Percentiles rank a stretch among this genome's conserved stretches.
These are phyloP conservation scores for Hypholoma sublateritium DNA, from an alignment of 768 basidiomycete species.

Conservation along the genomic window DNA sequence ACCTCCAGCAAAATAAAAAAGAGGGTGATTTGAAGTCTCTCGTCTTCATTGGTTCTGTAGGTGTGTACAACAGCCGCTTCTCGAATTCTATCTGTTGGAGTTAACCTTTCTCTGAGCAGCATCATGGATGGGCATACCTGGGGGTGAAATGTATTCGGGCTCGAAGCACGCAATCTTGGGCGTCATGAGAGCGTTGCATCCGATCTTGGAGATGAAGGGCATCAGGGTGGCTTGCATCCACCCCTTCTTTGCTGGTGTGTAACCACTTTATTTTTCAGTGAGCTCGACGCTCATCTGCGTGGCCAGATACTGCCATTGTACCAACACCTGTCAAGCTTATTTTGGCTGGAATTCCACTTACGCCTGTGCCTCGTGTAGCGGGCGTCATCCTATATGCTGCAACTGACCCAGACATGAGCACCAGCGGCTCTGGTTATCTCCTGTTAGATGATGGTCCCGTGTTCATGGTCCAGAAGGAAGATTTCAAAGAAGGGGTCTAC, in stretches of 20 bases:
- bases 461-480: conserved; percentile 44
- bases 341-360: conserved; percentile 49
- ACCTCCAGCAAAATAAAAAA: conserved; percentile 40
- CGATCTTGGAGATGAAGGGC: conserved; percentile 29
- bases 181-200: conserved; percentile 47
- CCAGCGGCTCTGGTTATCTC: conserved; percentile 47
- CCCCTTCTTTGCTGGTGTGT: conserved; percentile 53
- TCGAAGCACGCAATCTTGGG: conserved; percentile 58
- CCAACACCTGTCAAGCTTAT: conserved; percentile 36
- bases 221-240: conserved; percentile 49
- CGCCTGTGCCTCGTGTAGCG: conserved; percentile 46
- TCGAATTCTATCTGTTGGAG: background rate
- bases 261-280: background rate
- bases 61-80: conserved; percentile 23
- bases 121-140: conserved; percentile 47
- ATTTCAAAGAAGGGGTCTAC: conserved; percentile 52
- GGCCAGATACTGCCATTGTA: conserved; percentile 49
- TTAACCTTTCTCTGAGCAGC: conserved; percentile 28
- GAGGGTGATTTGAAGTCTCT: conserved; percentile 45
- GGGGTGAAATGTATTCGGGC: conserved; percentile 44
- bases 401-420: conserved; percentile 41
- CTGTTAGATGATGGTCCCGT: conserved; percentile 51
- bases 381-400: conserved; percentile 54
- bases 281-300: background rate
- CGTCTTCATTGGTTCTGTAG: conserved; percentile 56